Percentiles rank a stretch among this genome's conserved stretches.
These are phyloP conservation scores for Naganishia vaughanmartiniae DNA, from an alignment of 768 basidiomycete species.

Conservation along the genomic window DNA sequence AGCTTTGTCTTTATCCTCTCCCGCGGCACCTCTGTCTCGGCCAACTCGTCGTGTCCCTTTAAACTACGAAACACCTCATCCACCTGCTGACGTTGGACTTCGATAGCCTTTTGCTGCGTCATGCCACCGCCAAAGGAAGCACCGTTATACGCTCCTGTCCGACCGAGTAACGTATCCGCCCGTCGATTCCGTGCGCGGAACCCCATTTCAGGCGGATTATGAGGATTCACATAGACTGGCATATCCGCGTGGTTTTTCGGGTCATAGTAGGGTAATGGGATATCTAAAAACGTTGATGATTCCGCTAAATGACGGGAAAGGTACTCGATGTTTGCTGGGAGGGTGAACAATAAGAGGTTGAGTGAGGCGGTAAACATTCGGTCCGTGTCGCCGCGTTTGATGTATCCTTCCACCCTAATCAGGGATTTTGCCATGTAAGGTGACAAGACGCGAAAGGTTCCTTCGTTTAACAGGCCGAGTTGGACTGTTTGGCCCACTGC, in stretches of 20 bases:
- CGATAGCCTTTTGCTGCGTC: conserved; percentile 56
- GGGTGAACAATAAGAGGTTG: conserved; percentile 85
- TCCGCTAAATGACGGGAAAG: conserved; percentile 74
- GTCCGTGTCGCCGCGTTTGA: conserved; percentile 41
- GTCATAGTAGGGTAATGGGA: conserved; percentile 71
- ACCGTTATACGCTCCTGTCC: background rate
- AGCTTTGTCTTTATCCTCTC: conserved; percentile 70
- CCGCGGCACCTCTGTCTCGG: conserved; percentile 69
- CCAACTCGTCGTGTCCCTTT: conserved; percentile 79
- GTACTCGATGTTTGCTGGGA: conserved; percentile 83
- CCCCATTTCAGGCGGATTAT: conserved; percentile 74
- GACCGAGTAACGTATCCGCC: conserved; percentile 29
- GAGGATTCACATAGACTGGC: conserved; percentile 81
- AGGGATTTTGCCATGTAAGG: conserved; percentile 44
- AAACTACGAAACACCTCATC: conserved; percentile 89
- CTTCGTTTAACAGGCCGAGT: conserved; percentile 48
- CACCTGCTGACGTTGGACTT: conserved; percentile 87
- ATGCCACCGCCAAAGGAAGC: background rate
- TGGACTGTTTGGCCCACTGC: conserved; percentile 14
- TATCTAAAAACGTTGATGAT: conserved; percentile 69
- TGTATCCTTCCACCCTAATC: conserved; percentile 49
- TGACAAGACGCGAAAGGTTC: conserved; percentile 35
- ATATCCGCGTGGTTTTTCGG: conserved; percentile 58
- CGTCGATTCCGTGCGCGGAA: conserved; percentile 48
- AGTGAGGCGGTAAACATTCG: conserved; percentile 80